Percentiles rank a stretch among this genome's conserved stretches.
phyloP scores from a whole-genome alignment of 2,329 filamentous ascomycete species.

The Sporothrix globosa region DNA sequence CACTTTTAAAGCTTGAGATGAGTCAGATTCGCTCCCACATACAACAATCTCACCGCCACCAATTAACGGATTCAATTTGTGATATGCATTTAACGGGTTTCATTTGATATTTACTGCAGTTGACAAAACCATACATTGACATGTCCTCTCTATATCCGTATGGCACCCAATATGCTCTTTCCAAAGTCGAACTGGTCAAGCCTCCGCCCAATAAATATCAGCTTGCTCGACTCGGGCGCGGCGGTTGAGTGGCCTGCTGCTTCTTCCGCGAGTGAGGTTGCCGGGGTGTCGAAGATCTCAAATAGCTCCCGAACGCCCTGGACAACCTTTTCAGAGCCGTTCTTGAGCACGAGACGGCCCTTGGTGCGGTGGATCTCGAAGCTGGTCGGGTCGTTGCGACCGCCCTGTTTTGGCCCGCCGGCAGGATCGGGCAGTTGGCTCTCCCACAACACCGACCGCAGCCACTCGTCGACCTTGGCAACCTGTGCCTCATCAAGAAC shows the following conservation, averaged over 20 bases:
- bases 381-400: conserved; percentile 38
- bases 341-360: conserved; percentile 68
- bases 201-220: conserved; percentile 66
- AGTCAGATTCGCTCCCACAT: background rate
- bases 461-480: conserved; percentile 72
- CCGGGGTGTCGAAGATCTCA: conserved; percentile 73
- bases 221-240: conserved; percentile 52
- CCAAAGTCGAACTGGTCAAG: conserved; percentile 57
- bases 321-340: conserved; percentile 72
- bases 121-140: background rate
- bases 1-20: background rate
- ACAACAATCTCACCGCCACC: background rate
- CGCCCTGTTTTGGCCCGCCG: background rate
- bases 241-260: conserved; percentile 36
- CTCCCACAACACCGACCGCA: conserved; percentile 85
- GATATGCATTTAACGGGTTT: conserved; percentile 18
- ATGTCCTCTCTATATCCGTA: background rate
- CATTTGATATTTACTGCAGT: background rate
- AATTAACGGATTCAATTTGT: background rate
- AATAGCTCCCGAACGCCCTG: conserved; percentile 95
- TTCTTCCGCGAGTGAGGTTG: conserved; percentile 39
- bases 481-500: conserved; percentile 62
- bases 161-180: conserved; percentile 43
- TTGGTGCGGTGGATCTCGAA: conserved; percentile 91
- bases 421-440: conserved; percentile 56